Base-by-base conservation (phyloP, 2,329 filamentous ascomycete genomes). In the Colletotrichum eremochloae region DNA sequence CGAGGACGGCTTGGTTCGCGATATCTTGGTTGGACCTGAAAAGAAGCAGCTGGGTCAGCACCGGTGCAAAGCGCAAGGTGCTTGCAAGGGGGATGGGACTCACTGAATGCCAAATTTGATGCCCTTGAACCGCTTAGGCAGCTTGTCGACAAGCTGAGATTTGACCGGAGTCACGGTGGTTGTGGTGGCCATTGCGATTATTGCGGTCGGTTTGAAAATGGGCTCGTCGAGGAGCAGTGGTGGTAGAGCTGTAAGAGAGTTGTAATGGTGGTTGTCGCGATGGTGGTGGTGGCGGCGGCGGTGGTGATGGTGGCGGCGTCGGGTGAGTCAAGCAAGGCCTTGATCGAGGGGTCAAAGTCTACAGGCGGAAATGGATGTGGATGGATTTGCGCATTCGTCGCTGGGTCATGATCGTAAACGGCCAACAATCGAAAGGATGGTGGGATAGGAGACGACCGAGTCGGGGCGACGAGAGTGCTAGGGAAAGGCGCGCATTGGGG, bases 71-170 rank as follows among this genome's bases (percentile, higher is more conserved):
- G 12, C 18, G 50, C 29, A 40, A 40, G 12, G 12, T 44, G 62
- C 9, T 36, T n/a, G 42, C 18, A 31, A 48, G 62, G 57, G 60
- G 8, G 46, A 9, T 9, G 48, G 46, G 57, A 71, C 74, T 77
- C 85, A 95, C 91, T 97, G 90, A 74, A 98, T 94, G 79, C 96
- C 96, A 82, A 98, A 98, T 80, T 97, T 95, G 81, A 98, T 89
- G 80, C 95, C 93, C 81, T 93, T 95, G 86, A 98, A 97, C 79
- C 94, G 93, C 86, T 97, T 97, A 44, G 96, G 96, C 68, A 94
- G 88, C 80, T 92, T 91, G 83, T 98, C 95, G 66, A 94, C 89
- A 81, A 98, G 92, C 88, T 97, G 95, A 86, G 94, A 91, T 87
- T 98, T 98, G 78, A 91, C 81, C 40, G 84, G 82, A 65, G 78